Percentiles rank a stretch among this genome's conserved stretches.
Conservation (phyloP, 176 grass and related monocot genomes). For the Avena insularis region DNA sequence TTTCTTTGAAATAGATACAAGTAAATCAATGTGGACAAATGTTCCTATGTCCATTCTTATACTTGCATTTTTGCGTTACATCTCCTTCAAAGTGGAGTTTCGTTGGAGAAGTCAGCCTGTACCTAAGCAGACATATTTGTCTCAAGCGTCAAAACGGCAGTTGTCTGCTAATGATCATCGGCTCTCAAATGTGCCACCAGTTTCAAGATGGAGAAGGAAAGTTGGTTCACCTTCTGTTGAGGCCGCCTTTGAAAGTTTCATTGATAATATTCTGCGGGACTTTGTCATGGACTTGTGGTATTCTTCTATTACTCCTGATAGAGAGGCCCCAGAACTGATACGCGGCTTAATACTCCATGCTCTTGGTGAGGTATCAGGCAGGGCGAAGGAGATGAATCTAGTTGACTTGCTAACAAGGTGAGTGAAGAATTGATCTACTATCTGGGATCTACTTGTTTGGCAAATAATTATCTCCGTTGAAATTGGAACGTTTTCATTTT, state of each 20-base stretch:
- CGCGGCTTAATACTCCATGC: conserved; percentile 79
- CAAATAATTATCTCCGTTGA: conserved; percentile 27
- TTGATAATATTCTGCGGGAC: conserved; percentile 85
- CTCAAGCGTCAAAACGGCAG: conserved; percentile 70
- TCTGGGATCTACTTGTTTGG: conserved; percentile 27
- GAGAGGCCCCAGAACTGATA: conserved; percentile 89
- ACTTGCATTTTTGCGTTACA: conserved; percentile 75
- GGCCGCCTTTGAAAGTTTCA: conserved; percentile 84
- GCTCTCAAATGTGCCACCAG: conserved; percentile 62
- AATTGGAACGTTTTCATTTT: neutral
- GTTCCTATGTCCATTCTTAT: conserved; percentile 94
- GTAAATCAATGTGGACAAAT: conserved; percentile 99
- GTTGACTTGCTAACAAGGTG: conserved; percentile 96
- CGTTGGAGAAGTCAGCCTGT: conserved; percentile 68
- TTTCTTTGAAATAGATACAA: conserved; percentile 81
- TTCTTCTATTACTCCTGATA: conserved; percentile 86
- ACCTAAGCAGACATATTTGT: conserved; percentile 75
- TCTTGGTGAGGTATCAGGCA: conserved; percentile 82
- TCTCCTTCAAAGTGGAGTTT: conserved; percentile 89
- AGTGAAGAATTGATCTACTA: conserved; percentile 32
- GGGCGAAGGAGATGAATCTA: conserved; percentile 88
- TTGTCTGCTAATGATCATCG: conserved; percentile 75
- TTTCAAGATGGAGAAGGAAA: conserved; percentile 92
- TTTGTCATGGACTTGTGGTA: conserved; percentile 94
- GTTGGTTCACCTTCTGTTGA: conserved; percentile 82